Evolutionary conservation across 2,329 filamentous ascomycete species (phyloP).

Genomic region (Drechslerella coelobrocha): DNA sequence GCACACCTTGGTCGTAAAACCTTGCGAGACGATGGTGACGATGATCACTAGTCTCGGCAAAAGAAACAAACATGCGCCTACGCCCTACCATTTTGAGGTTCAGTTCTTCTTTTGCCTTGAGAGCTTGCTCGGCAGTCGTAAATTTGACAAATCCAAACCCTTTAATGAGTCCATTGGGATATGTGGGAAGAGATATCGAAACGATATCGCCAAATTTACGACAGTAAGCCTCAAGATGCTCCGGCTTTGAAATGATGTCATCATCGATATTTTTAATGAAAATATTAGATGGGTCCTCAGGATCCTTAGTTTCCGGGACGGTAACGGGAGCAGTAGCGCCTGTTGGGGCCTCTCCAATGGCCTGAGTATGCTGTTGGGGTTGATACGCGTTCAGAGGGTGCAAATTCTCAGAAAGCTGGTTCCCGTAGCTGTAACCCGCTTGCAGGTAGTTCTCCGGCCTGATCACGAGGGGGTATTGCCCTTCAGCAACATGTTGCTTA

Average conservation of each 20-base stretch:
- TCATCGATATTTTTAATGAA: slow-evolving; percentile 99
- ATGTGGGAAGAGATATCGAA: slow-evolving; percentile 89
- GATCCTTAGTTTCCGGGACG: slow-evolving; percentile 54
- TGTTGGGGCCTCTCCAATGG: background rate
- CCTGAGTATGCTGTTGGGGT: slow-evolving; percentile 12
- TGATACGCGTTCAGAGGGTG: slow-evolving; percentile 19
- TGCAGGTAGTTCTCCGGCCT: slow-evolving; percentile 18
- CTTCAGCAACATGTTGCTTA: background rate
- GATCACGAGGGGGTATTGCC: slow-evolving; percentile 11
- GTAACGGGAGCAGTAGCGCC: slow-evolving; percentile 20
- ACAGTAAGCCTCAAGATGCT: slow-evolving; percentile 91
- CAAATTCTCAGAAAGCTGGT: slow-evolving; percentile 20
- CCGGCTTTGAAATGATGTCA: slow-evolving; percentile 90
- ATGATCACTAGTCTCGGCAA: slow-evolving; percentile 54
- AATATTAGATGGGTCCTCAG: slow-evolving; percentile 69
- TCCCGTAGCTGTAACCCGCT: slow-evolving; percentile 8
- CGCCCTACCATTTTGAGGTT: slow-evolving; percentile 69
- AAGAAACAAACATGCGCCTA: slow-evolving; percentile 54
- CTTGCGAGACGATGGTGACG: slow-evolving; percentile 52
- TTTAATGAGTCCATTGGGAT: slow-evolving; percentile 87
- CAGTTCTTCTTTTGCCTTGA: slow-evolving; percentile 84
- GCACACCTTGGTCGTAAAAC: slow-evolving; percentile 41
- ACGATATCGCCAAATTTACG: slow-evolving; percentile 90
- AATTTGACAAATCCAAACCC: slow-evolving; percentile 97
- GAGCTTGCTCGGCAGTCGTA: slow-evolving; percentile 84